Base-by-base conservation (phyloP, 2,329 filamentous ascomycete genomes). In the Aureobasidium sp. region DNA sequence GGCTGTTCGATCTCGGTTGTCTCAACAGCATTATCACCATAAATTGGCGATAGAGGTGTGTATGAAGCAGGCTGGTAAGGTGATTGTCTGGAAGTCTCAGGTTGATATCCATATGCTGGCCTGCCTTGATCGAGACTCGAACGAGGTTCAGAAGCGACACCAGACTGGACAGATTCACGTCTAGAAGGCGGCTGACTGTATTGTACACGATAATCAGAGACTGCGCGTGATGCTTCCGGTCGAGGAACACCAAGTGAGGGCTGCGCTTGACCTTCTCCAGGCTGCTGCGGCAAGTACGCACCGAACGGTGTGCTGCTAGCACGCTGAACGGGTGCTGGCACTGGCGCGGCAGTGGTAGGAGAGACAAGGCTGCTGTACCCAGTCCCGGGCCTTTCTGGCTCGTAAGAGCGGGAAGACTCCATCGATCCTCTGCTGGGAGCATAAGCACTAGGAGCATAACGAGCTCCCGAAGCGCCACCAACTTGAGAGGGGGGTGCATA, bases 161-260 rank as follows among this genome's bases (percentile, higher is more conserved):
- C 48, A 38, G 45, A 51, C 22, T 65, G 63, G 10, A 58, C 57
- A 4, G 63, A 64, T 32, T 63, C 61, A 55, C 63, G 51, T 40
- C 64, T 59, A 14, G 63, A 65, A 29, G 60, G 57, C n/a, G 55
- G 47, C 29, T 59, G 57, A n/a, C 52, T 58, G 55, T 62, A 65
- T 11, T 60, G 56, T 8, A 61, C 60, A 14, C 57, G 57, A 40
- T 64, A 62, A 21, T 68, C 64, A 11, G 61, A 64, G n/a, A 57
- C 55, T 10, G 62, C 58, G 35, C 64, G 57, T 25, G 51, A 57
- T 2, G 55, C 44, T 17, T 63, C 63, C 1, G 63, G 63, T 45
- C 62, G 56, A 16, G 63, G 60, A 17, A 64, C 61, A 49, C 58
- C 57, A 2, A 66, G 56, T 7, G 38, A 41, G 3, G 56, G 47